A percentile compares a stretch with the other conserved stretches of the same genome.
Evolutionary conservation across 1,284 basidiomycete genomes (phyloP).

Genomic region (Wallemia hederae): DNA sequence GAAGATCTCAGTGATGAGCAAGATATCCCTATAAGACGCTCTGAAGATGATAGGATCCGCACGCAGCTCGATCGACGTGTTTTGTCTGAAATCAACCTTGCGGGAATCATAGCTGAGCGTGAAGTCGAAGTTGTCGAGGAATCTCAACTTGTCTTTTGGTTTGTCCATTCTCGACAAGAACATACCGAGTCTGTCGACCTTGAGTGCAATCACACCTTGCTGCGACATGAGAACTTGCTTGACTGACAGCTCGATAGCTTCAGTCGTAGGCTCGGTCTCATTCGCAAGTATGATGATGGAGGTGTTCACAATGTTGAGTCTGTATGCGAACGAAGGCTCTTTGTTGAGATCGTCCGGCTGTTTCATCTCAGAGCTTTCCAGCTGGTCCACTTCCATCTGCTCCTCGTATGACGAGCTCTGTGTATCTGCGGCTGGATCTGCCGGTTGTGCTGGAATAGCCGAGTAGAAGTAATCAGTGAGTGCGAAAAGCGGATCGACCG

Average conservation of each 20-base stretch:
- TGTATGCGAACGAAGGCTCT: slow-evolving; percentile 24
- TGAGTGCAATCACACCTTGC: slow-evolving; percentile 63
- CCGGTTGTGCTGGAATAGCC: slow-evolving; percentile 19
- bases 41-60: slow-evolving; percentile 56
- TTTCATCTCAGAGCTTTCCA: background rate
- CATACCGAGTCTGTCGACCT: slow-evolving; percentile 65
- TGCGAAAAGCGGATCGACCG: slow-evolving; percentile 71
- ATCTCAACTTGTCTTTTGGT: slow-evolving; percentile 51
- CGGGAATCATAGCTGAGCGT: slow-evolving; percentile 64
- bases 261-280: slow-evolving; percentile 46
- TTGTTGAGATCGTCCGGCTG: background rate
- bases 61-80: slow-evolving; percentile 58
- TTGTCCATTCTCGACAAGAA: slow-evolving; percentile 71
- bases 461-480: slow-evolving; percentile 58
- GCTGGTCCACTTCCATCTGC: slow-evolving; percentile 8
- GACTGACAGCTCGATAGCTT: slow-evolving; percentile 63
- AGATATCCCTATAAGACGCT: slow-evolving; percentile 74
- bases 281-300: slow-evolving; percentile 70
- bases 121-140: slow-evolving; percentile 77
- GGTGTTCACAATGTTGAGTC: slow-evolving; percentile 72
- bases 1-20: slow-evolving; percentile 60
- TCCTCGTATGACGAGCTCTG: slow-evolving; percentile 9
- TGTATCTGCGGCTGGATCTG: slow-evolving; percentile 2
- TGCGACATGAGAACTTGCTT: slow-evolving; percentile 69
- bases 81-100: slow-evolving; percentile 37